phyloP scores from a whole-genome alignment of 2,329 filamentous ascomycete species.

The Cadophora malorum region DNA sequence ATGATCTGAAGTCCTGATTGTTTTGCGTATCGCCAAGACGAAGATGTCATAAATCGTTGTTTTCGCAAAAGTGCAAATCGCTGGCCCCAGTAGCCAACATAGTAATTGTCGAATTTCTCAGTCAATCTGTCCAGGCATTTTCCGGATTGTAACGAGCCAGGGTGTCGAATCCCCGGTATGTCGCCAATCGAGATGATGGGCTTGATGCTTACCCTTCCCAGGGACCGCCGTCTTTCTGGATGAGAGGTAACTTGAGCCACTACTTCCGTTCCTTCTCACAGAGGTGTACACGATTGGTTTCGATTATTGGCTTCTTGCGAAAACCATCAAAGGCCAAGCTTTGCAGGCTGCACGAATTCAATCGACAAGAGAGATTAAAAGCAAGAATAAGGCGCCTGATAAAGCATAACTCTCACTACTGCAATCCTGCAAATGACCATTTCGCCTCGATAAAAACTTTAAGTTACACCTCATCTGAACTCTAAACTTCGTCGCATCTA shows the following conservation, averaged over 20 bases:
- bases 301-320: background rate
- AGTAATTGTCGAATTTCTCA: background rate
- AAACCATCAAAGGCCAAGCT: background rate
- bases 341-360: too few species aligned
- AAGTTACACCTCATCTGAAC: slow-evolving; percentile 1
- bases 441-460: background rate
- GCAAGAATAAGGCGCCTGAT: background rate
- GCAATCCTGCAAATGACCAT: slow-evolving; percentile 5
- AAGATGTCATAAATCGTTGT: background rate
- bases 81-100: background rate
- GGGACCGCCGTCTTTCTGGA: background rate
- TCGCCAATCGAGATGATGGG: background rate
- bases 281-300: background rate
- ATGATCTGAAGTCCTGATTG: background rate
- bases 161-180: background rate
- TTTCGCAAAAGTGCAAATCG: slow-evolving; percentile 8
- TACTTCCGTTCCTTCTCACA: background rate
- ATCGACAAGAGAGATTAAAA: background rate
- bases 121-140: too few species aligned
- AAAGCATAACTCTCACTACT: slow-evolving; percentile 1
- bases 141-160: too few species aligned
- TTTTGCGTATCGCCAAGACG: slow-evolving; percentile 5
- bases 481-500: background rate
- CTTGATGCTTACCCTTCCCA: background rate
- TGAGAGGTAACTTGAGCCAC: background rate